Base-by-base conservation (phyloP, 2,329 filamentous ascomycete species). In the Sporothrix globosa region DNA sequence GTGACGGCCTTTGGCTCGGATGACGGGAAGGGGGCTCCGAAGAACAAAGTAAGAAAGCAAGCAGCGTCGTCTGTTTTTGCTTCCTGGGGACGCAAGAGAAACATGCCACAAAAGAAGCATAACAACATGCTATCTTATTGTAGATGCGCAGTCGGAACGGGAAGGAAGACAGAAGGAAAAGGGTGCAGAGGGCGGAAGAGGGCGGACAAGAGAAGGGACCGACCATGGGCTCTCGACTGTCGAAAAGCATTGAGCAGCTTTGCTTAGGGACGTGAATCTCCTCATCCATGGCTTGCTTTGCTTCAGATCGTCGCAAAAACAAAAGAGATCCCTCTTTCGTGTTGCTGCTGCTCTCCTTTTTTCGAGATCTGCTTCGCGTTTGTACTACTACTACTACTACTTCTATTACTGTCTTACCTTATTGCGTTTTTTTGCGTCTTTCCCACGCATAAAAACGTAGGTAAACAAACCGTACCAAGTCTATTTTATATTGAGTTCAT, bases 381-480 rank as follows among this genome's bases (percentile, higher is more conserved):
- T 67, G 65, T 67, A 54, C 65, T 67, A 67, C 65, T 54, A 67
- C 63, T 44, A 66, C 46, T 66, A 52, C 63, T 39, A 53, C 19
- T 41, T 21, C 9, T 24, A 17, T 30, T 27, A 53, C 65, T 67
- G n/a, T n/a, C 11, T 30, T 66, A 10, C 14, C 24, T 53, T 0
- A 39, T 14, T 39, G 17, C 19, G 9, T 54, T 44, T 21, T 39
- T 24, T 53, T 67, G 61, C 27, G 63, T 66, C 27, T 66, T 34
- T 39, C 10, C 27, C 27, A 21, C 63, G 19, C 63, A 52, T 39
- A 7, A 46, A 7, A 46, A 17, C 39, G 24, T 46, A 24, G 41
- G 17, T 34, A 48, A 34, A 65, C 61, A 48, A 65, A 63, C 58
- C 58, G 58, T 63, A 63, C 58, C 44, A 65, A 65, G 44, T 34